Percentiles rank a stretch among this genome's conserved stretches.
Conservation (phyloP, 768 basidiomycete species). For the Tubosaeta brunneosetosa region DNA sequence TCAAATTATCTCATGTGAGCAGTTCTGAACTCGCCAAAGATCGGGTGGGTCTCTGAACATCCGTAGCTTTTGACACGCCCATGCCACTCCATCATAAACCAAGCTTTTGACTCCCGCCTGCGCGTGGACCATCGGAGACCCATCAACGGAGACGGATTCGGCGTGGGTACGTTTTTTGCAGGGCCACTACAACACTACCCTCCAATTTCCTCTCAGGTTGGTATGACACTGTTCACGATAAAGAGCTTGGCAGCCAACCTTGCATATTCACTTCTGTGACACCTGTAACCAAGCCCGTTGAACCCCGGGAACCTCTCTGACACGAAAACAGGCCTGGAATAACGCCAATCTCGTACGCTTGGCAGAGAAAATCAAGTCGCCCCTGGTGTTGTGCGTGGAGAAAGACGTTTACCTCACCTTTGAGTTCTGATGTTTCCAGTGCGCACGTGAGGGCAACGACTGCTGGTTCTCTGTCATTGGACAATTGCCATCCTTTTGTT, state of each 20-base stretch:
- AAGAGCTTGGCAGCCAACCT: conserved; percentile 80
- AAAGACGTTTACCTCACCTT: neutral
- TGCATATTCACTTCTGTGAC: conserved; percentile 96
- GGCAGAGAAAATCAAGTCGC: conserved; percentile 96
- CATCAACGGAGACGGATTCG: conserved; percentile 96
- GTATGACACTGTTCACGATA: conserved; percentile 86
- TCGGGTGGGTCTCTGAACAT: conserved; percentile 1
- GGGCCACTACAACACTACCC: neutral
- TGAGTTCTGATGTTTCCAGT: conserved; percentile 33
- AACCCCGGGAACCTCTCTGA: conserved; percentile 7
- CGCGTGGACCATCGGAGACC: conserved; percentile 76
- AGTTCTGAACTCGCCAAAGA: neutral
- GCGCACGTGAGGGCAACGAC: conserved; percentile 94
- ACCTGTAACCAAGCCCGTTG: conserved; percentile 50
- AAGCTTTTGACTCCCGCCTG: conserved; percentile 91
- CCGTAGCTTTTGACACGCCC: conserved; percentile 83
- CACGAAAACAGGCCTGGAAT: conserved; percentile 80
- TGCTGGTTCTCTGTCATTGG: conserved; percentile 83
- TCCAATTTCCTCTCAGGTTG: conserved; percentile 52
- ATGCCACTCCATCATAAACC: conserved; percentile 94
- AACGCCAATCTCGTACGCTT: conserved; percentile 89
- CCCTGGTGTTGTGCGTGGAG: conserved; percentile 79
- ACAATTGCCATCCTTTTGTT: conserved; percentile 94
- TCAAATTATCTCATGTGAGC: conserved; percentile 81
- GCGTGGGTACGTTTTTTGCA: conserved; percentile 63